Evolutionary conservation across 257 asterid genomes (phyloP), one percentile per base, ranked within the genome.

Genomic region (Solanum medicagineum): DNA sequence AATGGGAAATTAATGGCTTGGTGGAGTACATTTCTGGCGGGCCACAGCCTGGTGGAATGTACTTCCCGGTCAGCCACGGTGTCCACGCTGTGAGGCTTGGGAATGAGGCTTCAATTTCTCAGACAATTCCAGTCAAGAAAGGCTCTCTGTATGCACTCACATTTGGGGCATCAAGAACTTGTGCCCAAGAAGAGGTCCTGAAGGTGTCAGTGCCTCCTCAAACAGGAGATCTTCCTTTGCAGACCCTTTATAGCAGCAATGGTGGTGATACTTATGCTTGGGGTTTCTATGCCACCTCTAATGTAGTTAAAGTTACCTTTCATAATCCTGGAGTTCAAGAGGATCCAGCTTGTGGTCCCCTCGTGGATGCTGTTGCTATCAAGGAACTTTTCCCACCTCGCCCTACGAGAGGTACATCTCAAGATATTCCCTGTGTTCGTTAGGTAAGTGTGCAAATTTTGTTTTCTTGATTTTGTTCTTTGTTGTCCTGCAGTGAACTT

Each of bases 1-100:
- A 88, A 87, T 96, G 99, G 99, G 97, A 95, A 74, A 96, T 90
- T 87, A 74, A 45, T 8, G 98, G 99, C 57, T 36, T 86, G 2
- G 98, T 95, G 10, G 97, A 96, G 90, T 96, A 95, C 92, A 92
- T 96, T 87, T 92, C 93, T 54, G 95, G 98, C 36, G 99, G 99
- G 42, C 98, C 98, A 0, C 99, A 96, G 89, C 97, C 98, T 22
- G 96, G 97, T 5, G 98, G 98, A 5, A 96, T 94, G 99, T 96
- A 77, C 96, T 96, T 96, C 81, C 68, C 91, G 2, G 98, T 95
- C 4, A 92, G 96, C 1, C 97, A 95, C 80, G 99, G 99, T 1
- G 89, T 92, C 85, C 99, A 95, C 40, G 99, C 98, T 12, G 91
- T 93, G 10, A 96, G 97, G 89, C 97, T 96, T 1, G 99, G 98